phyloP scores from a whole-genome alignment of 2,329 filamentous ascomycete species.

The Colletotrichum orchidophilum region DNA sequence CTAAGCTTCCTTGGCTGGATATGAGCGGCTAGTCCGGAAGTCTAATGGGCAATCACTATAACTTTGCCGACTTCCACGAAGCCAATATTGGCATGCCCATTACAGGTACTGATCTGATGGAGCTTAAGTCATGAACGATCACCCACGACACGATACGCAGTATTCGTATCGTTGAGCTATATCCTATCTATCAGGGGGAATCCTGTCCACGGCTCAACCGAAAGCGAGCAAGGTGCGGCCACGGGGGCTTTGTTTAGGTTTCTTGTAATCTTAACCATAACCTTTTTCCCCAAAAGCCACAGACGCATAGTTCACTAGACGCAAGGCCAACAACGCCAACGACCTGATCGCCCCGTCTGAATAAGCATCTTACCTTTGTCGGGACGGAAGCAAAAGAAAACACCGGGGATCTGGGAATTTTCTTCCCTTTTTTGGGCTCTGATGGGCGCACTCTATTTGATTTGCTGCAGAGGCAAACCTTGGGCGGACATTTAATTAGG shows the following conservation, averaged over 20 bases:
- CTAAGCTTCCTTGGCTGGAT: not conserved
- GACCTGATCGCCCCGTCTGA: slow-evolving; percentile 6
- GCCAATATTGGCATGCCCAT: not conserved
- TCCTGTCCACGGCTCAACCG: slow-evolving; percentile 5
- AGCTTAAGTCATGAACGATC: not conserved
- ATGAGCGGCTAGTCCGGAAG: not conserved
- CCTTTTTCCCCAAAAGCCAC: not conserved
- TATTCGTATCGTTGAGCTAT: not conserved
- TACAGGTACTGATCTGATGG: not conserved
- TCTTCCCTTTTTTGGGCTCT: not conserved
- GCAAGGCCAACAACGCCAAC: not conserved
- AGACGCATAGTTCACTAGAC: slow-evolving; percentile 2
- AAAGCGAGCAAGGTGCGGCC: not conserved
- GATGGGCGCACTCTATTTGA: slow-evolving; percentile 15
- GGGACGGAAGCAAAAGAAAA: slow-evolving; percentile 10
- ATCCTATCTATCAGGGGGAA: not conserved
- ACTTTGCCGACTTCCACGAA: not conserved
- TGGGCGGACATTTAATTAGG: not conserved
- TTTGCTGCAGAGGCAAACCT: slow-evolving; percentile 11
- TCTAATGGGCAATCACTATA: not conserved
- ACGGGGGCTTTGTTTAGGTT: not conserved
- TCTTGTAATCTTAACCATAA: slow-evolving; percentile 16
- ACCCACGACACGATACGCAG: not conserved
- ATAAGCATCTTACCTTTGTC: slow-evolving; percentile 20
- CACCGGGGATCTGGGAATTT: not conserved